Conservation (phyloP, 169 alveolate species). For the Plasmodium blacklocki region DNA sequence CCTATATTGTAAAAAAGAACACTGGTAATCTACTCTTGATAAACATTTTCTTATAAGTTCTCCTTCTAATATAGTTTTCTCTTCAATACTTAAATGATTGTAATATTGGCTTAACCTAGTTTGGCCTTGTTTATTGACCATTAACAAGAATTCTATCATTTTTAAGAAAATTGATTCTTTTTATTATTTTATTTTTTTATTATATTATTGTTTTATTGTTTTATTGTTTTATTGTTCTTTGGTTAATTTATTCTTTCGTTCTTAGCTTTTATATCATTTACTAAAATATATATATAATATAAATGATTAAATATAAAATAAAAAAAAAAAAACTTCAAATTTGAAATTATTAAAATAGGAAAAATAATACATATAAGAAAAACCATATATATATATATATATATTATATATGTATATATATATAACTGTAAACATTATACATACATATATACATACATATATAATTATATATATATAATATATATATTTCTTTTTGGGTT, state of each 20-base stretch:
- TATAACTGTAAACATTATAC: too few species aligned
- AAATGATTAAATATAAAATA: too few species aligned
- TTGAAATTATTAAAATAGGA: too few species aligned
- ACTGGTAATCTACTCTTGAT: constrained; percentile 95
- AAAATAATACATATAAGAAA: too few species aligned
- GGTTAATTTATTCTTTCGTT: not conserved
- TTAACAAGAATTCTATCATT: constrained; percentile 96
- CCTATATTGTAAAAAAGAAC: constrained; percentile 97
- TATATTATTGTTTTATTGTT: too few species aligned
- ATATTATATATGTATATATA: too few species aligned
- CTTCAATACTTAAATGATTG: constrained; percentile 90
- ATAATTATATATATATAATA: too few species aligned
- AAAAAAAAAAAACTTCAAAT: too few species aligned
- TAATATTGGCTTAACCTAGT: constrained; percentile 96
- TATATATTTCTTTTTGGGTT: too few species aligned
- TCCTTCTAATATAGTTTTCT: constrained; percentile 96
- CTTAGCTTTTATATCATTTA: not conserved
- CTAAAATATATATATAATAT: not conserved
- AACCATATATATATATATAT: too few species aligned
- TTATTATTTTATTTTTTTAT: not conserved
- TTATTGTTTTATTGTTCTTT: too few species aligned
- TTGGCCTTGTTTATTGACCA: constrained; percentile 99
- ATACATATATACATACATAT: too few species aligned
- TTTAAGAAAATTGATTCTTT: not conserved
- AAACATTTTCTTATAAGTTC: constrained; percentile 98